A percentile compares a stretch with the other conserved stretches of the same genome.
Evolutionary conservation across 768 basidiomycete species (phyloP).

Genomic region (Boletellus emodensis): DNA sequence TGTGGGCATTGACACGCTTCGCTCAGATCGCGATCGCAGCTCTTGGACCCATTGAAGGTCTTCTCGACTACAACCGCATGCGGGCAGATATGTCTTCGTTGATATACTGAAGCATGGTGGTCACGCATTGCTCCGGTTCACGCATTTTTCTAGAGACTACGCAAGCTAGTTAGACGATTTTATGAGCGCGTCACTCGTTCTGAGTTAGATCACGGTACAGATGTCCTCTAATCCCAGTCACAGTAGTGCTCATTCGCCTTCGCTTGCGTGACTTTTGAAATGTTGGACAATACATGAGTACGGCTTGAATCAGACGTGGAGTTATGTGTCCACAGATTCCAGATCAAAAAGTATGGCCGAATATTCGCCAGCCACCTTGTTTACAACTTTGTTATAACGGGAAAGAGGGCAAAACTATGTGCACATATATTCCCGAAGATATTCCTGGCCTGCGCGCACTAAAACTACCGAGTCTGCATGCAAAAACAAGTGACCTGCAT

Average conservation of each 20-base stretch:
- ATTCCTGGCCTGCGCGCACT: too few species aligned
- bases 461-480: too few species aligned
- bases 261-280: too few species aligned
- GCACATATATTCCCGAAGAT: too few species aligned
- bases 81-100: conserved; percentile 80
- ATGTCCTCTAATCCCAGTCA: conserved; percentile 12
- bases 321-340: not conserved
- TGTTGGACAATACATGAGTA: too few species aligned
- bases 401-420: too few species aligned
- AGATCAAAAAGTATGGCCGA: not conserved
- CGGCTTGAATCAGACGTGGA: too few species aligned
- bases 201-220: conserved; percentile 20
- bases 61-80: conserved; percentile 92
- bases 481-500: too few species aligned
- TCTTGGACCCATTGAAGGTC: conserved; percentile 84
- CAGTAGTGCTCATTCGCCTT: not conserved
- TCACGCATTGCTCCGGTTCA: not conserved
- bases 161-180: conserved; percentile 19
- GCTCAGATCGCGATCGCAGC: conserved; percentile 80
- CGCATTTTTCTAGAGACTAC: not conserved
- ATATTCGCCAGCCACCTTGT: too few species aligned
- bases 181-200: conserved; percentile 16
- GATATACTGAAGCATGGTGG: conserved; percentile 46
- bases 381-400: too few species aligned
- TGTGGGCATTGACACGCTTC: conserved; percentile 2